These are phyloP conservation scores for Dactylellina parvicollis DNA, from an alignment of 2,329 filamentous ascomycete species.

Conservation along the genomic window DNA sequence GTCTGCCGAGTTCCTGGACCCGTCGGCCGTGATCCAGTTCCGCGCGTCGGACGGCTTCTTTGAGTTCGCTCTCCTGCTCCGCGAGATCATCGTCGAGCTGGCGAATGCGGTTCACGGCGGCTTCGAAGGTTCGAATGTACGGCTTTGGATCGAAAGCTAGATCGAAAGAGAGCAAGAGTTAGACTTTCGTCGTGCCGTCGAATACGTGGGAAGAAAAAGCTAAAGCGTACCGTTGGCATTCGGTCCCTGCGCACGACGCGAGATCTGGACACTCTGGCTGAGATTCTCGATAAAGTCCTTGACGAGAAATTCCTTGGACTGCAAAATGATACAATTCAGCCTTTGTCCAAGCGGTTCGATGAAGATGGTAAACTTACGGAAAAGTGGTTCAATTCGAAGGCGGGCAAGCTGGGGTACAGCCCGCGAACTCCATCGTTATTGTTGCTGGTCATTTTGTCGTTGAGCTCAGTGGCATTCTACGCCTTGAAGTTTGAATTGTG, in stretches of 20 bases:
- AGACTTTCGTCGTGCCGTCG: neutral
- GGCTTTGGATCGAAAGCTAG: constrained; percentile 90
- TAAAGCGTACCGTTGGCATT: constrained; percentile 57
- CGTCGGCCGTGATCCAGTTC: constrained; percentile 93
- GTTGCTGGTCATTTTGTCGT: constrained; percentile 18
- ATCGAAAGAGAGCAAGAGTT: constrained; percentile 59
- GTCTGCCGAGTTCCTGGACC: constrained; percentile 83
- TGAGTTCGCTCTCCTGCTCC: constrained; percentile 86
- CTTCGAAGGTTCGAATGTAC: constrained; percentile 91
- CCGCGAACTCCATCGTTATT: constrained; percentile 48
- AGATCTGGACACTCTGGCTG: constrained; percentile 83
- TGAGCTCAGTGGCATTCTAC: constrained; percentile 25
- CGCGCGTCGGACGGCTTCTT: constrained; percentile 87
- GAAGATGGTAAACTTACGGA: constrained; percentile 22
- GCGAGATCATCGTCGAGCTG: constrained; percentile 79
- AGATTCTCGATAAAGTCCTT: constrained; percentile 96
- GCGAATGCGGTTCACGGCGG: constrained; percentile 67
- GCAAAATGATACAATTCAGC: constrained; percentile 58
- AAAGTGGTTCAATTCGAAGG: constrained; percentile 39
- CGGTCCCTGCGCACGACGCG: constrained; percentile 76
- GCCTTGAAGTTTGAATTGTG: constrained; percentile 1
- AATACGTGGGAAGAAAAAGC: neutral
- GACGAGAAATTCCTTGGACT: constrained; percentile 92
- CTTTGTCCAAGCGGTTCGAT: neutral
- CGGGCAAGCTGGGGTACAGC: constrained; percentile 40